Evolutionary conservation across 108 stramenopile species (phyloP).

Genomic region (Skeletonema costatum): DNA sequence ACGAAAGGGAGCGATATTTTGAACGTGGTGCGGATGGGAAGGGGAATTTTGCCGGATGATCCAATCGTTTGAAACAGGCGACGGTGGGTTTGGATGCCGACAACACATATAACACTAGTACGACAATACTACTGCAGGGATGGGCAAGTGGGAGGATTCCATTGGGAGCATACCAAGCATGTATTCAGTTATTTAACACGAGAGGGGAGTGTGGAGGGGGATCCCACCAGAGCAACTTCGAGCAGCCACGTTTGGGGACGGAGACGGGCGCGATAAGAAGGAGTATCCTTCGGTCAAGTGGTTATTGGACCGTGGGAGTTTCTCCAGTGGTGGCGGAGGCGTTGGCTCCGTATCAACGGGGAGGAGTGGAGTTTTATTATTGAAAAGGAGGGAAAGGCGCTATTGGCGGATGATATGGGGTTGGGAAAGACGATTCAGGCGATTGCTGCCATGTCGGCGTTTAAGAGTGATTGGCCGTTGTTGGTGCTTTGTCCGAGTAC

Average conservation of each 20-base stretch:
- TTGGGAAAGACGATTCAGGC: constrained; percentile 92
- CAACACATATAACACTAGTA: neutral
- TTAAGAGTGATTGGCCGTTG: constrained; percentile 89
- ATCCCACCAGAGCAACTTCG: constrained; percentile 71
- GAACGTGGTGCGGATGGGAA: constrained; percentile 16
- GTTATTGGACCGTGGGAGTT: constrained; percentile 62
- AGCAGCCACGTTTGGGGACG: constrained; percentile 71
- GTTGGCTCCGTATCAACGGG: constrained; percentile 86
- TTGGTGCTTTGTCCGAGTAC: constrained; percentile 90
- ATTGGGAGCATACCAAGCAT: constrained; percentile 74
- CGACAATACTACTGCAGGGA: constrained; percentile 5
- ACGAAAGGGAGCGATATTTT: constrained; percentile 50
- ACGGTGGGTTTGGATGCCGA: neutral
- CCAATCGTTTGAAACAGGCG: constrained; percentile 12
- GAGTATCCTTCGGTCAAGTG: constrained; percentile 55
- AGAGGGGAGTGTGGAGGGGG: constrained; percentile 47
- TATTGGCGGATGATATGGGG: constrained; percentile 86
- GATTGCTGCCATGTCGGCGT: constrained; percentile 88
- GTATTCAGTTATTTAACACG: constrained; percentile 58
- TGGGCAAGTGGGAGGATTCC: constrained; percentile 86
- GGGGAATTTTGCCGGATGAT: constrained; percentile 30
- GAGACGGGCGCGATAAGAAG: constrained; percentile 63
- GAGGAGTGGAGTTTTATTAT: constrained; percentile 87
- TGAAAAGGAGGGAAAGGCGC: constrained; percentile 80
- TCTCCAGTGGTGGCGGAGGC: constrained; percentile 57